A percentile compares a stretch with the other conserved stretches of the same genome.
Conservation (phyloP, 345 rosid genomes). For the Raphanus sativus region DNA sequence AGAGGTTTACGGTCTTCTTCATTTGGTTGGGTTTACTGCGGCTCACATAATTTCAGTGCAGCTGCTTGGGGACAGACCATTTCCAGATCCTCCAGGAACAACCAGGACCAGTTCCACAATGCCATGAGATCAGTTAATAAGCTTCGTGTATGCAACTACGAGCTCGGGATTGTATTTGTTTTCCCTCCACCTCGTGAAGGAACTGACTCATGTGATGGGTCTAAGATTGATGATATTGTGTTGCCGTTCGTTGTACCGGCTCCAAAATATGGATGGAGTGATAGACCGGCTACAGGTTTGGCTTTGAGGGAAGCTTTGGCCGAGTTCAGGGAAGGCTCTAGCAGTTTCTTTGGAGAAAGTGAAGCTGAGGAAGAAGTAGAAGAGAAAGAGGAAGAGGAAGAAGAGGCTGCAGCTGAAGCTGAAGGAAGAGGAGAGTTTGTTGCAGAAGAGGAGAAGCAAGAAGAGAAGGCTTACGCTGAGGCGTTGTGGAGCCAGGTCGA, state of each 20-base stretch:
- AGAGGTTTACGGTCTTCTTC: constrained; percentile 48
- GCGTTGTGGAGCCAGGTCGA: constrained; percentile 73
- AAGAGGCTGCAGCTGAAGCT: constrained; percentile 49
- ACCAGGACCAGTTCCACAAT: constrained; percentile 34
- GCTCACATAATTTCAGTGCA: constrained; percentile 90
- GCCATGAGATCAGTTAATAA: constrained; percentile 32
- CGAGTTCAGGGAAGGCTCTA: constrained; percentile 43
- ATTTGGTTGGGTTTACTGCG: constrained; percentile 86
- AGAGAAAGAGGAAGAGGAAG: constrained; percentile 47
- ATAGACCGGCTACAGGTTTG: constrained; percentile 73
- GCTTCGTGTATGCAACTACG: constrained; percentile 84
- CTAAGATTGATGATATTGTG: constrained; percentile 55
- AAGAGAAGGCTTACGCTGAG: constrained; percentile 70
- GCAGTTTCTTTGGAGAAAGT: constrained; percentile 40
- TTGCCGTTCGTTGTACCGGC: constrained; percentile 79
- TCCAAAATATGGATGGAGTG: constrained; percentile 64
- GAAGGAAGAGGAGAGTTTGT: constrained; percentile 43
- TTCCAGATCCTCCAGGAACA: constrained; percentile 42
- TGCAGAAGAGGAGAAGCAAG: constrained; percentile 75
- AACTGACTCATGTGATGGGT: constrained; percentile 21
- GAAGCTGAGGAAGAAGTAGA: constrained; percentile 44
- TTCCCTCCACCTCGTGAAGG: constrained; percentile 59
- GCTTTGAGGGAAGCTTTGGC: constrained; percentile 71
- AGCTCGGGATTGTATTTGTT: constrained; percentile 77
- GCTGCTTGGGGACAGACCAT: constrained; percentile 91